phyloP scores from a whole-genome alignment of 768 basidiomycete genomes.

The Mycena haematopus region DNA sequence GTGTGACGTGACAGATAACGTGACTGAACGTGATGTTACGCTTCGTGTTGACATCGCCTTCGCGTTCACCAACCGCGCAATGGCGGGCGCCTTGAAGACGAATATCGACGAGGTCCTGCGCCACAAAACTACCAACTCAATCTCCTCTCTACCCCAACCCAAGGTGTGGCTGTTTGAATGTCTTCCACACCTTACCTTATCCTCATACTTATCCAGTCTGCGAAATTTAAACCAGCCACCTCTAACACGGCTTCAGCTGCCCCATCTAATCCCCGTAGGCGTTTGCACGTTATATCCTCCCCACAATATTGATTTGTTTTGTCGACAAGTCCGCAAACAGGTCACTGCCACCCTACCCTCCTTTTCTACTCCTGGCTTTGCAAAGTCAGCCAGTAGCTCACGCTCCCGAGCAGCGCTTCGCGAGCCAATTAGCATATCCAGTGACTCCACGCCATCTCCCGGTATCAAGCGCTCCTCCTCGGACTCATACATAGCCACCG shows the following conservation, averaged over 20 bases:
- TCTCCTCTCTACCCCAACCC: constrained; percentile 20
- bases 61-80: constrained; percentile 3
- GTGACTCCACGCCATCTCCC: constrained; percentile 44
- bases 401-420: constrained; percentile 10
- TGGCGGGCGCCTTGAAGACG: constrained; percentile 37
- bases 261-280: constrained; percentile 6
- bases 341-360: constrained; percentile 41
- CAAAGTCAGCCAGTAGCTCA: constrained; percentile 34
- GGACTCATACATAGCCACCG: constrained; percentile 40
- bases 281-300: too few species aligned
- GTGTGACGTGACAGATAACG: constrained; percentile 8
- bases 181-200: background rate
- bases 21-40: background rate
- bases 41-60: background rate
- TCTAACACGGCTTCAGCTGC: constrained; percentile 8
- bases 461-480: constrained; percentile 50
- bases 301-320: background rate
- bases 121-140: constrained; percentile 28
- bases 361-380: constrained; percentile 55
- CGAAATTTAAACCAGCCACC: constrained; percentile 55
- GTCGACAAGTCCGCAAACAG: constrained; percentile 34
- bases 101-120: constrained; percentile 50
- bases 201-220: constrained; percentile 3
- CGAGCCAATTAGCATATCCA: constrained; percentile 43
- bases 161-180: constrained; percentile 30